Base-by-base conservation (phyloP, 306 rosid species). In the Comarum palustre region DNA sequence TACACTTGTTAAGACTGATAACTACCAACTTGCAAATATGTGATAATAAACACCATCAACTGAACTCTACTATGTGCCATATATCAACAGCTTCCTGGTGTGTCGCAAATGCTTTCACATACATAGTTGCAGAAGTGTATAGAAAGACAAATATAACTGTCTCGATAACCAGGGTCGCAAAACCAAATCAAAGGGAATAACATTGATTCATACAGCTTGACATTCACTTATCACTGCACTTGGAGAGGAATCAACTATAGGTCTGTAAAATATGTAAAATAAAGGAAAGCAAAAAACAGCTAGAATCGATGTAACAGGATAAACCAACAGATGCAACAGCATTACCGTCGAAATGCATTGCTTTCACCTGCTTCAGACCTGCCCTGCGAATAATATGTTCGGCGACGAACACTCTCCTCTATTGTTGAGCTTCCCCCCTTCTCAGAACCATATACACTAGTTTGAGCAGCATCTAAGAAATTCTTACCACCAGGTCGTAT, bases 391-490 rank as follows among this genome's bases (percentile, higher is more conserved):
- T 91, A 93, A 77, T 93, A 87, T n/a, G 96, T 84, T 71, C 97
- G 85, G 15, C 99, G 89, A 48, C 97, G 96, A 54, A 94, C 95
- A 82, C 97, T 91, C 86, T 94, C 99, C 25, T 90, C 96, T 73
- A 94, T 94, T 25, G 97, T 86, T 66, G 89, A 46, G 80, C 97
- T 91, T 45, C 97, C 98, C 42, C 97, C 98, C 57, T 83, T 89
- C 29, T 78, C 97, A 15, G 97, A 91, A 75, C 98, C 95, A 67
- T 87, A 91, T 15, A 91, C 84, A 59, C 92, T 87, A 82, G 81
- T 91, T 9, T 91, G 94, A 58, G 89, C 90, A 51, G 83, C 84
- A 81, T 94, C 97, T 85, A 91, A 84, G 81, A 94, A 94, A 81
- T 86, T 94, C 82, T 48, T 88, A 36, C 95, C 87, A 20, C 78